Evolutionary conservation across 176 grass and related monocot species (phyloP), one percentile per base, ranked within the genome.

Genomic region (Panicum miliaceum): DNA sequence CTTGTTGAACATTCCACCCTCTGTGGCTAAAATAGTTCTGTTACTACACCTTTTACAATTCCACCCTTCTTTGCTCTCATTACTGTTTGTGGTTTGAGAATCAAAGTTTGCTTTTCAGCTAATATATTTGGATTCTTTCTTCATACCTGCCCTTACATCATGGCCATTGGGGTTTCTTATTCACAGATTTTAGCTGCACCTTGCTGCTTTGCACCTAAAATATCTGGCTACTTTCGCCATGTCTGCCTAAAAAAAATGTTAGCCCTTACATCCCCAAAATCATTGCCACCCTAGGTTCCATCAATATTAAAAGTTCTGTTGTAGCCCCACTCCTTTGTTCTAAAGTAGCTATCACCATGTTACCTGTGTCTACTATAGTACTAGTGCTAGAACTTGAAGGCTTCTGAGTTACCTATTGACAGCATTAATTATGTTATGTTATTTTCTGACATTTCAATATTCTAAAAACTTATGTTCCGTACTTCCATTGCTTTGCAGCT

Each of bases 401-500:
- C 76, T 62, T 86, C 10, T 71, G 37, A 47, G 11, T 69, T 71
- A 82, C 58, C 4, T 78, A 29, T 70, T 50, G 70, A 23, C 60
- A 61, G 36, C 64, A 53, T 60, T 50, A 58, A 79, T 41, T 23
- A 64, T 54, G 54, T 38, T 57, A 81, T 2, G 2, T 13, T 53
- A 19, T 80, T 47, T 58, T 68, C 41, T 25, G 14, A 53, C 71
- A 75, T 59, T 51, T 22, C 40, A 77, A 75, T 57, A 27, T 86
- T 71, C 10, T 65, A 22, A 35, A 72, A 83, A 68, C 51, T 48
- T 67, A 34, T 81, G 43, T 61, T 88, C 18, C 29, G 57, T 76
- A 38, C 2, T 76, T 76, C 12, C 19, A 69, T 84, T 73, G 41
- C 84, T 80, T 64, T 91, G 89, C 91, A 99, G 96, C 96, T 92